Evolutionary conservation across 228 moss, liverwort and hornwort species (phyloP).

Genomic region (Sphagnum magellanicum): DNA sequence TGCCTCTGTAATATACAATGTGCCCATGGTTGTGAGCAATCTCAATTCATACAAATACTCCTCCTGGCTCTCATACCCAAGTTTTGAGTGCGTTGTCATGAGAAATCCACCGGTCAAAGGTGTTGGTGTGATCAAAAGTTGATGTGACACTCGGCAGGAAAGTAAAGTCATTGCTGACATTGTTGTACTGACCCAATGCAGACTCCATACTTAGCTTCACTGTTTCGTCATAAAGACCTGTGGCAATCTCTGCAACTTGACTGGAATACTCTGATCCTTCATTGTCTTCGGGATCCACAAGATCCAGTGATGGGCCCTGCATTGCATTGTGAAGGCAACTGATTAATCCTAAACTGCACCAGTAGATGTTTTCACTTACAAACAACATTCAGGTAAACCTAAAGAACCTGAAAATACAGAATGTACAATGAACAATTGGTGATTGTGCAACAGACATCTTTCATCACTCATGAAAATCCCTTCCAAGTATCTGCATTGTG

Average conservation of each 20-base stretch:
- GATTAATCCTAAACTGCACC: not conserved
- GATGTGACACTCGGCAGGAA: constrained; percentile 53
- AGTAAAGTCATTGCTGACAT: constrained; percentile 39
- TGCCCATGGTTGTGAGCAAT: too few species aligned
- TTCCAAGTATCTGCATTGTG: not conserved
- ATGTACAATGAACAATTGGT: too few species aligned
- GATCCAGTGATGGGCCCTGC: constrained; percentile 36
- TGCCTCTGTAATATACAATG: too few species aligned
- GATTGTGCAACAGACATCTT: not conserved
- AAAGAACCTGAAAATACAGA: not conserved
- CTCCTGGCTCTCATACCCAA: too few species aligned
- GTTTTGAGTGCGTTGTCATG: constrained; percentile 19
- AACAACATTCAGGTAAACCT: not conserved
- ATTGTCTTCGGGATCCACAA: constrained; percentile 10
- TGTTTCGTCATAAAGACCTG: constrained; percentile 36
- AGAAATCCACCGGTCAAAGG: constrained; percentile 62
- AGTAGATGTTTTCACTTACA: not conserved
- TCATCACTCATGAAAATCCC: not conserved
- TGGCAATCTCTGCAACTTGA: constrained; percentile 6
- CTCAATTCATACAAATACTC: too few species aligned
- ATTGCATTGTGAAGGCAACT: not conserved
- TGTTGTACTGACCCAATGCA: constrained; percentile 50
- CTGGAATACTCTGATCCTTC: constrained; percentile 14
- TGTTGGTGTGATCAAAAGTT: constrained; percentile 29
- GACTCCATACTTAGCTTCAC: constrained; percentile 45